phyloP scores from a whole-genome alignment of 2,329 filamentous ascomycete genomes.

The Nannizziopsis barbatae region DNA sequence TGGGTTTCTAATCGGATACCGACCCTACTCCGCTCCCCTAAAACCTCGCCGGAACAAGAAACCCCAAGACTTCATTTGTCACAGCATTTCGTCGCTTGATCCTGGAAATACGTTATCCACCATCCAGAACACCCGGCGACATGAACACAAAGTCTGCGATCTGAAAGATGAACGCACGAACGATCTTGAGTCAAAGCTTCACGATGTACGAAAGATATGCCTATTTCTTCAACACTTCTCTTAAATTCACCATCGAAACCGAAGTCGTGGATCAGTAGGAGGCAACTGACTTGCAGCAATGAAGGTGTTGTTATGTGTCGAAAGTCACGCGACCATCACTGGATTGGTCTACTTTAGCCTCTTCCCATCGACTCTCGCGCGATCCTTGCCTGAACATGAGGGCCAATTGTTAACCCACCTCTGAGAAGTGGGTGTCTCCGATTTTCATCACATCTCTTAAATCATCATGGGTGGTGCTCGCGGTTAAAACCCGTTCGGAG shows the following conservation, averaged over 20 bases:
- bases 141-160: background rate
- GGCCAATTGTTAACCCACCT: background rate
- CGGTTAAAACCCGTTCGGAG: constrained; percentile 13
- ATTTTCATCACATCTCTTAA: background rate
- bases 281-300: constrained; percentile 35
- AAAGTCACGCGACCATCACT: constrained; percentile 12
- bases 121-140: background rate
- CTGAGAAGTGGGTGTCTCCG: background rate
- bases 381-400: background rate
- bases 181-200: too few species aligned
- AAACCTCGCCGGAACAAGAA: background rate
- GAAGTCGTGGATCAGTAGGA: constrained; percentile 5
- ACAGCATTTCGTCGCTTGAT: too few species aligned
- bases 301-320: constrained; percentile 21
- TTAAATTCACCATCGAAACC: constrained; percentile 3
- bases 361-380: constrained; percentile 25
- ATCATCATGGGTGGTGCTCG: constrained; percentile 29
- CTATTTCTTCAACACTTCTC: background rate
- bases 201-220: too few species aligned
- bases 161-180: background rate
- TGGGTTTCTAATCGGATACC: background rate
- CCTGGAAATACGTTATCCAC: too few species aligned
- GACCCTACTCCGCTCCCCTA: background rate
- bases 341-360: constrained; percentile 32
- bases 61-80: too few species aligned